phyloP scores from a whole-genome alignment of 2,329 filamentous ascomycete genomes.

The Calycina herbarum region DNA sequence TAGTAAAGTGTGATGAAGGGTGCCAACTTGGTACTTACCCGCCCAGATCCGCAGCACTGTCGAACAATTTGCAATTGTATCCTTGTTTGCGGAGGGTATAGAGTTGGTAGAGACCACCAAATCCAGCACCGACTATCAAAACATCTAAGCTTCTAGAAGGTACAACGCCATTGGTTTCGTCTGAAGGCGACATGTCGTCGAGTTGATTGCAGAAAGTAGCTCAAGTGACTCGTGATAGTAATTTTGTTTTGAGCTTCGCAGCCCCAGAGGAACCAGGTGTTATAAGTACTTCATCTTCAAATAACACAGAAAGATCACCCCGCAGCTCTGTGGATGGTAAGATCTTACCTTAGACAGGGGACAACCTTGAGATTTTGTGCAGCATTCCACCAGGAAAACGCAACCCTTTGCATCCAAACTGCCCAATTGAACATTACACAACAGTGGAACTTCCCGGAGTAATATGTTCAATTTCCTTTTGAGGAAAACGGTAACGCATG shows the following conservation, averaged over 20 bases:
- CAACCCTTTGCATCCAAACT: not conserved
- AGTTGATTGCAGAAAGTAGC: not conserved
- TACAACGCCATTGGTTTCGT: constrained; percentile 15
- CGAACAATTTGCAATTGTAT: constrained; percentile 18
- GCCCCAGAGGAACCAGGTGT: not conserved
- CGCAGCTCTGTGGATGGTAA: not conserved
- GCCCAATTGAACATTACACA: not conserved
- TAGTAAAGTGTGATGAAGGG: not conserved
- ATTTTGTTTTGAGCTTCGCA: not conserved
- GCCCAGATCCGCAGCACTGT: constrained; percentile 12
- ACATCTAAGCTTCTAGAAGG: constrained; percentile 22
- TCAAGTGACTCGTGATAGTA: not conserved
- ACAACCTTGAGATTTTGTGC: not conserved
- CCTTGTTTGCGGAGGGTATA: constrained; percentile 44
- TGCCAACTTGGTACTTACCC: not conserved
- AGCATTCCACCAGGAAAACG: not conserved
- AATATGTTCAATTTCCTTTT: not conserved
- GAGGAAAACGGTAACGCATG: not conserved
- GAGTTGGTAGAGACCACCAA: constrained; percentile 49
- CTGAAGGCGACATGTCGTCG: constrained; percentile 15
- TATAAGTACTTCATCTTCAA: not conserved
- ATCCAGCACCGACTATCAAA: constrained; percentile 34
- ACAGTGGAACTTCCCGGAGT: not conserved
- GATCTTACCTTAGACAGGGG: not conserved
- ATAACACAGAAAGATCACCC: not conserved